Percentiles rank a stretch among this genome's conserved stretches.
Conservation (phyloP, 2,329 filamentous ascomycete species). For the Rutstroemia sp. region DNA sequence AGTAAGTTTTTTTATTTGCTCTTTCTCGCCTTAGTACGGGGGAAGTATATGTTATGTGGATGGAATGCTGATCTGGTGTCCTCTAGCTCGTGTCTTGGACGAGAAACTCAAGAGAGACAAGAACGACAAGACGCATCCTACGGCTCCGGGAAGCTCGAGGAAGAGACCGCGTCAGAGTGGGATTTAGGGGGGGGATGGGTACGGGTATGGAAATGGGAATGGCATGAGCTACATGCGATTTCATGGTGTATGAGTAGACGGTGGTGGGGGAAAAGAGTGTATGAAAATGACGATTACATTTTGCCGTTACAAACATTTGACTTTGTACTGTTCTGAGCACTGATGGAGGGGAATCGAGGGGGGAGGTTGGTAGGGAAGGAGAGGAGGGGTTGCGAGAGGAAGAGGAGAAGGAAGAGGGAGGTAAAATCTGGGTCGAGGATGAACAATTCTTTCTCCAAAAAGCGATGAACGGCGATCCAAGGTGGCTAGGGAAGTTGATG, state of each 20-base stretch:
- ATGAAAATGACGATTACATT: too few species aligned
- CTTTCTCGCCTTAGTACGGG: neutral
- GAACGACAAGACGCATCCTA: constrained; percentile 46
- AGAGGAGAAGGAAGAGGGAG: neutral
- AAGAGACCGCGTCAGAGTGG: constrained; percentile 42
- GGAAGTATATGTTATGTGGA: neutral
- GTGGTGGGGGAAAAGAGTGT: too few species aligned
- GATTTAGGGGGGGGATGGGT: constrained; percentile 7
- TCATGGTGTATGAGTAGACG: neutral
- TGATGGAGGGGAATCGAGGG: too few species aligned
- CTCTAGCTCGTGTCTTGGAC: constrained; percentile 53
- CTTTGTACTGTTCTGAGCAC: too few species aligned
- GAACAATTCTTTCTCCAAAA: constrained; percentile 25
- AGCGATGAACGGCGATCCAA: constrained; percentile 24
- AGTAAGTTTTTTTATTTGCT: constrained; percentile 42
- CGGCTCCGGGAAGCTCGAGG: constrained; percentile 40
- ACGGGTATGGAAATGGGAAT: neutral
- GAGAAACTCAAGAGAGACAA: constrained; percentile 59
- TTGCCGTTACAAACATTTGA: too few species aligned
- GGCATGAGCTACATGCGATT: neutral
- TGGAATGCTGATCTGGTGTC: constrained; percentile 12
- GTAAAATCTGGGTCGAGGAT: constrained; percentile 10
- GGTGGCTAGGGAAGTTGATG: constrained; percentile 28
- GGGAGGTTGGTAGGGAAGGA: too few species aligned
- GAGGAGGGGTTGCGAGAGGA: neutral